Percentiles rank a stretch among this genome's conserved stretches.
Evolutionary conservation across 2,329 filamentous ascomycete genomes (phyloP).

Genomic region (Sarocladium brachiariae): DNA sequence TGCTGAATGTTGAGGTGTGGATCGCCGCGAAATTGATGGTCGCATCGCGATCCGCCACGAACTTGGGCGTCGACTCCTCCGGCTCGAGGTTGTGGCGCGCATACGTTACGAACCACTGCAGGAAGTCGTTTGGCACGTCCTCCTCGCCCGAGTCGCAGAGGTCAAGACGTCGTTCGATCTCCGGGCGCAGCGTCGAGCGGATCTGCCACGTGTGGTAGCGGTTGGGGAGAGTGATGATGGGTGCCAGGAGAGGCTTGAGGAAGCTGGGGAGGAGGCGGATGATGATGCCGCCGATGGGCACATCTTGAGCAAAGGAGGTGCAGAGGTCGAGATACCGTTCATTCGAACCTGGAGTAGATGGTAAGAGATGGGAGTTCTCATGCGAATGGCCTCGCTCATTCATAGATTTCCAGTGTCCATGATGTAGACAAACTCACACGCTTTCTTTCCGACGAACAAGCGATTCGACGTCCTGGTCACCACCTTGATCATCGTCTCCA

Average conservation of each 20-base stretch:
- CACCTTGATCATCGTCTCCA: conserved; percentile 1
- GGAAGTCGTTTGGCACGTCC: conserved; percentile 2
- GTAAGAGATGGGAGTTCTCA: no score
- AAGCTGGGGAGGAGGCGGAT: conserved; percentile 25
- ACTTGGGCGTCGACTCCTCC: background rate
- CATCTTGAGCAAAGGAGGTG: conserved; percentile 6
- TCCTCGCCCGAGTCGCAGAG: background rate
- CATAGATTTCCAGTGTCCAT: no score
- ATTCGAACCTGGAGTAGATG: background rate
- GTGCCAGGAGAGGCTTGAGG: conserved; percentile 9
- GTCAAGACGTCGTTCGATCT: conserved; percentile 2
- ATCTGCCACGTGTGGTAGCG: conserved; percentile 3
- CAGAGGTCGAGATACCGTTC: conserved; percentile 1
- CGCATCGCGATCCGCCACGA: conserved; percentile 1
- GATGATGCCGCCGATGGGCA: conserved; percentile 16
- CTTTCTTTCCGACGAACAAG: conserved; percentile 3
- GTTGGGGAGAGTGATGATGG: conserved; percentile 21
- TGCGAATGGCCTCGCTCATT: no score
- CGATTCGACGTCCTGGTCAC: conserved; percentile 6
- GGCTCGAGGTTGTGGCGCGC: background rate
- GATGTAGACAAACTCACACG: background rate
- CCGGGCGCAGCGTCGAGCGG: background rate
- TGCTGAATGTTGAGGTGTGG: conserved; percentile 7
- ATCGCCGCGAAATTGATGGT: conserved; percentile 10
- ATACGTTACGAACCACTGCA: conserved; percentile 6